Conservation (phyloP, 257 asterid genomes). For the Solanum commersonii region DNA sequence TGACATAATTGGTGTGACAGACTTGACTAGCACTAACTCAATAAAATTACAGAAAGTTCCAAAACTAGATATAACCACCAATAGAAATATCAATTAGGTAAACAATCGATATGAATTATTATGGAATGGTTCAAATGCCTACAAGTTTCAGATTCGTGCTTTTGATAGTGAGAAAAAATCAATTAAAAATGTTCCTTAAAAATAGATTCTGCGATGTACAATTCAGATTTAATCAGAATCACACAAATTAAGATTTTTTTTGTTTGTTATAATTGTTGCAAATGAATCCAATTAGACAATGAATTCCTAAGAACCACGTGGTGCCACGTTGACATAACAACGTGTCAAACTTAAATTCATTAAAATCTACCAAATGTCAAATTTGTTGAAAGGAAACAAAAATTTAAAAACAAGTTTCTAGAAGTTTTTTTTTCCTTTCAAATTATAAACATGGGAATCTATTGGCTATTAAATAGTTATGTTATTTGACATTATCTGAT, state of each 20-base stretch:
- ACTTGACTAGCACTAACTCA: background rate
- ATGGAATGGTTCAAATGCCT: background rate
- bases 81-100: background rate
- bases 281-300: background rate
- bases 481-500: background rate
- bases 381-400: background rate
- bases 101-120: accelerated
- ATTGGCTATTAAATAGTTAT: background rate
- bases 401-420: background rate
- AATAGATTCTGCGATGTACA: background rate
- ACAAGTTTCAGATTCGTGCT: background rate
- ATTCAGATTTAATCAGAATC: background rate
- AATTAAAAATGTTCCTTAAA: background rate
- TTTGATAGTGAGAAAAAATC: background rate
- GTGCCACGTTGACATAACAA: background rate
- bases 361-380: background rate
- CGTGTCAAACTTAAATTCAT: background rate
- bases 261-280: background rate
- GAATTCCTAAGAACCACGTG: background rate
- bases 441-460: background rate
- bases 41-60: background rate
- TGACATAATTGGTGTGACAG: background rate
- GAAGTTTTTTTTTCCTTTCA: background rate
- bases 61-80: background rate
- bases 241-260: background rate